phyloP scores from a whole-genome alignment of 2,329 filamentous ascomycete genomes.

The Trichophyton mentagrophytes region DNA sequence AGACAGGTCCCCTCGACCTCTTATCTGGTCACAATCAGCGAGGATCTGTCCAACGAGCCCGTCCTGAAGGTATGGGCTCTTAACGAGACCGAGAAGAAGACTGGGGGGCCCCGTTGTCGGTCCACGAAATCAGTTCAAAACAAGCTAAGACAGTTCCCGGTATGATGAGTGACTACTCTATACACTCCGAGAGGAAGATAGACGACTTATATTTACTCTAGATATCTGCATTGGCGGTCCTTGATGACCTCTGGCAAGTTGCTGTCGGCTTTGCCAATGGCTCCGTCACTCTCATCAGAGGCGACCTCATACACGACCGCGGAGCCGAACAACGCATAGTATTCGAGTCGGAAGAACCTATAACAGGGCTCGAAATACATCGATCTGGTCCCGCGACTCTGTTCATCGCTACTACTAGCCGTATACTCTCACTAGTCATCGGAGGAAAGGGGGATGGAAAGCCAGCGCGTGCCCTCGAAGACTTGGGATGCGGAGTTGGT shows the following conservation, averaged over 20 bases:
- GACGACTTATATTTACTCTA: conserved; percentile 9
- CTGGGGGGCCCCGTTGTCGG: conserved; percentile 72
- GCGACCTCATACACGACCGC: conserved; percentile 88
- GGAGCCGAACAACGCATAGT: conserved; percentile 89
- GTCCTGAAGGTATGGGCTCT: conserved; percentile 95
- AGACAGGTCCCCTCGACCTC: conserved; percentile 81
- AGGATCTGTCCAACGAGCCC: conserved; percentile 78
- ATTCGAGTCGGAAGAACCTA: conserved; percentile 90
- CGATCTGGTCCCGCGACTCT: conserved; percentile 56
- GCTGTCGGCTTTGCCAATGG: conserved; percentile 95
- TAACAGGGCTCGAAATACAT: conserved; percentile 77
- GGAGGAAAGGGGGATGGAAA: conserved; percentile 82
- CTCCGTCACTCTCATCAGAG: conserved; percentile 80
- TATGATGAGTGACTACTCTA: conserved; percentile 28
- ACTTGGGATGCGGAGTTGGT: conserved; percentile 78
- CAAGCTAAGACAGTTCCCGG: conserved; percentile 83
- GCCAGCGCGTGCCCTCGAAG: conserved; percentile 75
- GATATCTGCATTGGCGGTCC: conserved; percentile 72
- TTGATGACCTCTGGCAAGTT: conserved; percentile 80
- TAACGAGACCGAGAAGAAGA: conserved; percentile 89
- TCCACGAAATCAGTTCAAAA: conserved; percentile 80
- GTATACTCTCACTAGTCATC: conserved; percentile 75
- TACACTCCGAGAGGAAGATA: not conserved
- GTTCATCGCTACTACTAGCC: conserved; percentile 81
- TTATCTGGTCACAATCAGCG: conserved; percentile 64